phyloP scores from a whole-genome alignment of 345 rosid species.

The Luvunga scandens region DNA sequence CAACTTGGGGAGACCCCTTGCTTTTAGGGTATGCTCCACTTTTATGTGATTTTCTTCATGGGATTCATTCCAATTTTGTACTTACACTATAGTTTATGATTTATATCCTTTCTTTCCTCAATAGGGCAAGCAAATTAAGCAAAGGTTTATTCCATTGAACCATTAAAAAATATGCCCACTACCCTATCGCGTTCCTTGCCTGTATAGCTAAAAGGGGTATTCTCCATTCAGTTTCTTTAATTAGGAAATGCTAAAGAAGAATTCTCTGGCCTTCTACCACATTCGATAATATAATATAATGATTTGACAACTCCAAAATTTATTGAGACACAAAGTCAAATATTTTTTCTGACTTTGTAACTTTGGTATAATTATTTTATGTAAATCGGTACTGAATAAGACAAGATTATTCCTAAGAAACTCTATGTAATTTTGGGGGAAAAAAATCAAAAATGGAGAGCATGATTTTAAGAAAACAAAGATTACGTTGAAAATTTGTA shows the following conservation, averaged over 20 bases:
- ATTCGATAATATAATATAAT: background rate
- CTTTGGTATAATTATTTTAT: background rate
- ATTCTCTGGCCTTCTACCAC: background rate
- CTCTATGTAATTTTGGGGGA: background rate
- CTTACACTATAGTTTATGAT: background rate
- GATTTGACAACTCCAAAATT: background rate
- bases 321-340: no score
- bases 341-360: background rate
- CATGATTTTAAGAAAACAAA: background rate
- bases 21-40: background rate
- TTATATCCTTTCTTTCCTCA: background rate
- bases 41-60: background rate
- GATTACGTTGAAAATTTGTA: background rate
- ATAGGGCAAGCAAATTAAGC: background rate
- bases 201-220: conserved; percentile 1
- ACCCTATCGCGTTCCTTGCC: background rate
- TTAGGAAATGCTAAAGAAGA: background rate
- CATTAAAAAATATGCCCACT: background rate
- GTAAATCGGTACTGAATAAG: background rate
- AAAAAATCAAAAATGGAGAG: background rate
- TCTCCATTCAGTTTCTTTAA: background rate
- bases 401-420: background rate
- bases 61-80: conserved; percentile 5
- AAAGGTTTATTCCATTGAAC: conserved; percentile 7
- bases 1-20: background rate